Evolutionary conservation across 1,284 basidiomycete genomes (phyloP), one percentile per base, ranked within the genome.

Genomic region (Cerioporus squamosus): DNA sequence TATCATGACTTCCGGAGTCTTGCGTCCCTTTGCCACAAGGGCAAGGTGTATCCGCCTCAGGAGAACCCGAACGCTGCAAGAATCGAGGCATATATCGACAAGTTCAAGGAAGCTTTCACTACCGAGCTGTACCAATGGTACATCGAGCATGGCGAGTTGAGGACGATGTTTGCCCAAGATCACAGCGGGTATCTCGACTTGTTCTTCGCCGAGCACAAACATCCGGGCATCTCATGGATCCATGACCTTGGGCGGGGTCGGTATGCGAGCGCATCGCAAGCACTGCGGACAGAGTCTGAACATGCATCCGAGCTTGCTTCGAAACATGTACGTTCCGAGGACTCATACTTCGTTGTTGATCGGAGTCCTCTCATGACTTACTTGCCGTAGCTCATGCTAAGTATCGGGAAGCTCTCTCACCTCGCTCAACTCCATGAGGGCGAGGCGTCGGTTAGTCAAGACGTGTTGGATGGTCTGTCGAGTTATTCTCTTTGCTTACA

Each of bases 121-220:
- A 89, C 85, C 23, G 90, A 95, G 69, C 80, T 98, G 33, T 98
- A 95, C 72, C 82, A 86, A 63, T 98, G 90, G 89, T 93, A 90
- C 69, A 87, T 92, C 48, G 87, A 91, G 60, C 88, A 91, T 65
- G 87, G 88, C 36, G 89, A 91, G 72, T 74, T 90, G 15, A 82
- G 92, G 36, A 81, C 84, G 4, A 81, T 98, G 70, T 88, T 96
- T 56, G 83, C 85, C 9, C 90, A 91, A 66, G 86, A 90, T 42
- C 86, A 91, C 61, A 75, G 77, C 24, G 72, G 72, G 0, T 85
- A 93, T 50, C 79, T 98, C 59, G 90, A 92, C 64, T 79, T 79
- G 39, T 96, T 92, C 75, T 92, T 98, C 69, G 75, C 78, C 3
- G 75, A 83, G 48, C 78, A 85, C 54, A 82, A 82, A 0, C 81